Conservation (phyloP, 192 early-diverging fungal genomes). For the Coemansia asiatica region DNA sequence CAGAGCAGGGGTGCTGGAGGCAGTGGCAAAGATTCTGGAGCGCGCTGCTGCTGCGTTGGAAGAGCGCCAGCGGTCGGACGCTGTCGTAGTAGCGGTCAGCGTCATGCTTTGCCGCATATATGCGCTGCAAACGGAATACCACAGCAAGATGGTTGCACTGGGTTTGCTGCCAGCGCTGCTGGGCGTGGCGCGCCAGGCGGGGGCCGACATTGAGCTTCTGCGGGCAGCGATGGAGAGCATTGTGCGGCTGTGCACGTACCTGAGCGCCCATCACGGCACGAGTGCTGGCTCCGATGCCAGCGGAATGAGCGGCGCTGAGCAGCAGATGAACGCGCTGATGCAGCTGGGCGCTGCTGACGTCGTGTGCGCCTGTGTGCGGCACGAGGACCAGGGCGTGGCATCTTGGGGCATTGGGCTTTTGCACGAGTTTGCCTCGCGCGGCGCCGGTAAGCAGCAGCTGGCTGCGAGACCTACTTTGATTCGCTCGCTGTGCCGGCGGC, state of each 20-base stretch:
- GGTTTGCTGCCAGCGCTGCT: slow-evolving; percentile 38
- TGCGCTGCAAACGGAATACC: slow-evolving; percentile 25
- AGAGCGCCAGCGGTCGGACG: background rate
- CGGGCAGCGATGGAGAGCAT: slow-evolving; percentile 39
- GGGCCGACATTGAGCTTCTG: slow-evolving; percentile 27
- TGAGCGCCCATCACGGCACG: slow-evolving; percentile 7
- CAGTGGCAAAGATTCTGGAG: slow-evolving; percentile 13
- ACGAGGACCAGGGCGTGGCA: slow-evolving; percentile 41
- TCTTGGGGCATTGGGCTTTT: slow-evolving; percentile 55
- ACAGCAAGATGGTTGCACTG: slow-evolving; percentile 29
- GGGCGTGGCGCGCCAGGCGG: slow-evolving; percentile 20
- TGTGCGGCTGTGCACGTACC: slow-evolving; percentile 46
- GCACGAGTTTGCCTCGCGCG: slow-evolving; percentile 52
- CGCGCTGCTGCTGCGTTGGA: background rate
- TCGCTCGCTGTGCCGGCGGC: slow-evolving; percentile 39
- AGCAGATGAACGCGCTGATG: slow-evolving; percentile 34
- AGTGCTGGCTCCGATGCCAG: too few relatives aligned
- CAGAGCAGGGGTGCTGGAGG: slow-evolving; percentile 20
- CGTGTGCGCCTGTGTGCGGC: slow-evolving; percentile 30
- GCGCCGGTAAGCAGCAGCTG: slow-evolving; percentile 29
- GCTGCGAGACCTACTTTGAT: slow-evolving; percentile 30
- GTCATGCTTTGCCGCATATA: slow-evolving; percentile 21
- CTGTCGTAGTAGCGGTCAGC: slow-evolving; percentile 19
- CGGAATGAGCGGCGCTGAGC: background rate
- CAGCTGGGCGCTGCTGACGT: slow-evolving; percentile 32